Base-by-base conservation (phyloP, 306 rosid genomes). In the Luffa aegyptiaca region DNA sequence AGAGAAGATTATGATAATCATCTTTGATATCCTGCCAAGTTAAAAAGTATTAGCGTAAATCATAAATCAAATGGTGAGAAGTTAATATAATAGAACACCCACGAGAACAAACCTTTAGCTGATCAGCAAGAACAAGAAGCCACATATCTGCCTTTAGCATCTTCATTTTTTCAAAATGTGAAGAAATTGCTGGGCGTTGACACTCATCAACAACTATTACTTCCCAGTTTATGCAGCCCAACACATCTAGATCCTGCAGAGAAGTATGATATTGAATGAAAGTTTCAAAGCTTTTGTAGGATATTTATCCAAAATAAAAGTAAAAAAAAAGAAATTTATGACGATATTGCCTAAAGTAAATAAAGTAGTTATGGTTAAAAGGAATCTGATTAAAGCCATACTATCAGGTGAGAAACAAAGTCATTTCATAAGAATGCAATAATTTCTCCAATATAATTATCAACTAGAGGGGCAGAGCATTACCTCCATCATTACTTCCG, bases 221-320 rank as follows among this genome's bases (percentile, higher is more conserved):
- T 87, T 90, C 93, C 93, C 93, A 92, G 44, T n/a, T 49, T 80
- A 90, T 82, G 48, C 83, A 59, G 49, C 52, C 45, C 17, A 92
- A 83, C 59, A 90, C 79, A 81, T 83, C 85, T 70, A 83, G n/a
- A 78, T 90, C 97, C 97, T 92, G 88, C 80, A 84, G 10, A 80
- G 75, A 20, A 62, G 80, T 17, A 20, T 57, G 8, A 41, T 57
- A 36, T 44, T 17, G 51, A 63, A 42, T 51, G 44, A 63, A 61
- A 81, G 48, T 56, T 49, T 35, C 57, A 42, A 75, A 64, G 58
- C 46, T 17, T 58, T 48, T 8, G 57, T 26, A 49, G 44, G 41
- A 73, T 73, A 48, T 5, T 73, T 41, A 41, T 73, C 78, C 35
- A 26, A 73, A 46, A 31, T 45, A n/a, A 41, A 68, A 41, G 74